Evolutionary conservation across 257 asterid genomes (phyloP).

Genomic region (Solanum commersonii): DNA sequence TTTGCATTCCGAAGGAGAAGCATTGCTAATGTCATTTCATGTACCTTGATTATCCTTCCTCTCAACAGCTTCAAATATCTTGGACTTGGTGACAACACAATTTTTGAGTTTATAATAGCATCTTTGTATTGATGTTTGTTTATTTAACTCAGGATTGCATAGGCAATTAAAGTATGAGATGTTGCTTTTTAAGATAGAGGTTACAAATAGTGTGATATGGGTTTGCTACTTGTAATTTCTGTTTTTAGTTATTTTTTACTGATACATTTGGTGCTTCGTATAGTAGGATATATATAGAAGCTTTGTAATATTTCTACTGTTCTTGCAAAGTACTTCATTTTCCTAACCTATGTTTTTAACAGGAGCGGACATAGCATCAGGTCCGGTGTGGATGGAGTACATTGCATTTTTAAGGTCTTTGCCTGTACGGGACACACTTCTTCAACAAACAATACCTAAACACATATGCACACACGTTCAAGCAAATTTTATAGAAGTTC

Average conservation of each 20-base stretch:
- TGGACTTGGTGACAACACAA: not conserved
- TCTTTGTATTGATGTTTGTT: not conserved
- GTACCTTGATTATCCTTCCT: not conserved
- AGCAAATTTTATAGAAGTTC: not conserved
- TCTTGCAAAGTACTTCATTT: not conserved
- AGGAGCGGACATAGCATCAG: slow-evolving; percentile 90
- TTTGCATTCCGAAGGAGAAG: not conserved
- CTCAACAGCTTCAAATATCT: not conserved
- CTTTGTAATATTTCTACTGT: not conserved
- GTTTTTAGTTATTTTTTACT: not conserved
- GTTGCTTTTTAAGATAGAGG: not conserved
- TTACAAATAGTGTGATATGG: not conserved
- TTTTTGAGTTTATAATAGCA: not conserved
- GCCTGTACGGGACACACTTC: slow-evolving; percentile 49
- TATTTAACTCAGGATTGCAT: not conserved
- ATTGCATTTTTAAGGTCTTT: slow-evolving; percentile 72
- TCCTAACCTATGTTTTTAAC: slow-evolving; percentile 15
- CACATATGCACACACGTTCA: not conserved
- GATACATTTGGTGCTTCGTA: not conserved
- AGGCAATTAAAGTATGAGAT: not conserved
- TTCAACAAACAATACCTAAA: not conserved
- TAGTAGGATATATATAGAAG: not conserved
- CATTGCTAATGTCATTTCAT: not conserved
- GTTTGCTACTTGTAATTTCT: not conserved
- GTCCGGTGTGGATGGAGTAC: slow-evolving; percentile 97